Percentiles rank a stretch among this genome's conserved stretches.
Conservation (phyloP, 2,329 filamentous ascomycete genomes). For the Immersiporthe knoxdaviesiana region DNA sequence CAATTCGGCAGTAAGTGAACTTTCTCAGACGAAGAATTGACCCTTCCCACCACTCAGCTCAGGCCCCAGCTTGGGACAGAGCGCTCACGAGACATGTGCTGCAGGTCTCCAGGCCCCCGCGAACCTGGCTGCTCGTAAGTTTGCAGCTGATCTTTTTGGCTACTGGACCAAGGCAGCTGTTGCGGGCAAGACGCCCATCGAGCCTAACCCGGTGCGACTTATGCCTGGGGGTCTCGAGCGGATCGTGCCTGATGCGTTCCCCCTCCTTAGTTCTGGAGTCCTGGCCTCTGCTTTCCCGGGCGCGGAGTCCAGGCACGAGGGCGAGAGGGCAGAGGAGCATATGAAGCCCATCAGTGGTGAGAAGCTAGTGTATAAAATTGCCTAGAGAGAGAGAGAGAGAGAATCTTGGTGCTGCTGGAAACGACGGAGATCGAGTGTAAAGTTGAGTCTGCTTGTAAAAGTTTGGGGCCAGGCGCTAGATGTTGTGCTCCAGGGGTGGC, state of each 20-base stretch:
- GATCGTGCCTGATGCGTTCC: conserved; percentile 35
- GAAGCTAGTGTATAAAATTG: conserved; percentile 8
- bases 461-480: too few species aligned
- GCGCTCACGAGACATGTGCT: neutral
- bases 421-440: neutral
- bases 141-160: conserved; percentile 41
- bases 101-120: neutral
- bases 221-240: conserved; percentile 38
- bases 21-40: too few species aligned
- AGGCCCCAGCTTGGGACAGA: neutral
- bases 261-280: conserved; percentile 29
- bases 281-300: neutral
- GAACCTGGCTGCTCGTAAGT: conserved; percentile 26
- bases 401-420: neutral
- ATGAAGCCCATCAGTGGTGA: conserved; percentile 9
- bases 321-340: neutral
- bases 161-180: conserved; percentile 33
- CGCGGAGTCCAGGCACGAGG: neutral
- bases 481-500: too few species aligned
- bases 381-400: neutral
- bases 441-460: too few species aligned
- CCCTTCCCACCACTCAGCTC: too few species aligned
- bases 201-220: conserved; percentile 37
- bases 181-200: conserved; percentile 30
- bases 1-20: neutral